phyloP scores from a whole-genome alignment of 805 yeast species.

The Starmerella tilneyi region DNA sequence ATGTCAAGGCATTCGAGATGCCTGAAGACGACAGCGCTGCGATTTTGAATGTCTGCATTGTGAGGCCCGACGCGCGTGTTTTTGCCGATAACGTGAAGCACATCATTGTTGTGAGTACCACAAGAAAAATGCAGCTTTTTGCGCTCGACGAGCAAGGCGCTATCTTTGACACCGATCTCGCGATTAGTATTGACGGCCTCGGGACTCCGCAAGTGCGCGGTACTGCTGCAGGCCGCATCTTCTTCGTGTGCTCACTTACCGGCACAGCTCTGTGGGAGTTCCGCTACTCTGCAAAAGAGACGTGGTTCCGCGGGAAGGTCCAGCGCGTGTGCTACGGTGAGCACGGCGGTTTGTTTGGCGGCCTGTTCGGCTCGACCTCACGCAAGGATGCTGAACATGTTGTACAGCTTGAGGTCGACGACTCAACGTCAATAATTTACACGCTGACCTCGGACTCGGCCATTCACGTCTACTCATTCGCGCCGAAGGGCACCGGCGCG shows the following conservation, averaged over 20 bases:
- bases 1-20: conserved; percentile 57
- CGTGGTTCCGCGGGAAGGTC: conserved; percentile 79
- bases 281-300: conserved; percentile 68
- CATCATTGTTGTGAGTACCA: conserved; percentile 67
- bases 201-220: conserved; percentile 59
- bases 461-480: conserved; percentile 66
- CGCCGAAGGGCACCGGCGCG: conserved; percentile 17
- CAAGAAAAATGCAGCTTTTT: conserved; percentile 63
- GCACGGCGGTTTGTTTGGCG: conserved; percentile 21
- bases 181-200: conserved; percentile 69
- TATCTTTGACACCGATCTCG: conserved; percentile 72
- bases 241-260: conserved; percentile 71
- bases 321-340: conserved; percentile 58
- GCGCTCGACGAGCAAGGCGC: conserved; percentile 61
- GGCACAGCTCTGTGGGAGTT: conserved; percentile 78
- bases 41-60: conserved; percentile 62
- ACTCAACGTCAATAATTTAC: conserved; percentile 65
- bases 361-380: conserved; percentile 18
- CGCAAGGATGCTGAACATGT: conserved; percentile 39
- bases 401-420: conserved; percentile 60
- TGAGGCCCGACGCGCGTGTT: conserved; percentile 70
- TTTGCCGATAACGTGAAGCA: conserved; percentile 70
- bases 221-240: conserved; percentile 59
- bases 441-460: conserved; percentile 71
- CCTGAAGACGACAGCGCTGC: conserved; percentile 53